Base-by-base conservation (phyloP, 345 rosid species). In the Linum lewisii region DNA sequence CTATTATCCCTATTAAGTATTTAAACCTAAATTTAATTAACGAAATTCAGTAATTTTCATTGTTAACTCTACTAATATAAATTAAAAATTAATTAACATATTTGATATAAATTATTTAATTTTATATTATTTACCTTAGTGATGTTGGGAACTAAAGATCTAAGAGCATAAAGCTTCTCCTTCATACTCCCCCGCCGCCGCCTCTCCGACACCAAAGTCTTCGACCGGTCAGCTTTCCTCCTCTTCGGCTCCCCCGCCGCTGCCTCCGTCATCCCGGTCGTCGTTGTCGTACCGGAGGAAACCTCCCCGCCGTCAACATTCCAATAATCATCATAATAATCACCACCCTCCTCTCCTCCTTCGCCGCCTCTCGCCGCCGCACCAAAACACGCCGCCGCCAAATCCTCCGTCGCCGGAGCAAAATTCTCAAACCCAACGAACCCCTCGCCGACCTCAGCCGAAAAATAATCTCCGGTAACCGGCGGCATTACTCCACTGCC, bases 91-190 rank as follows among this genome's bases (percentile, higher is more conserved):
- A 29, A 29, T 29, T 29, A 29, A 29, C 7, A 29, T 29, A 29
- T 29, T 29, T 29, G 7, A 29, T 29, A 29, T 29, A 29, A 29
- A n/a, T n/a, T 29, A 1, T 51, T 18, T 8, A n/a, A 22, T 7
- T 9, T 51, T 22, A 51, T 19, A 51, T n/a, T 19, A 29, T 29
- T 3, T 78, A 85, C 96, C 95, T 91, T 88, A 16, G 96, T 86
- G 59, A 91, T 88, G 79, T 86, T 84, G 6, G 98, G 98, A 67
- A 91, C 98, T 61, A 91, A 69, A 6, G 98, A 77, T 54, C 98
- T 82, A 76, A 91, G 72, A 2, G 83, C 82, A 47, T 86, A 85
- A 57, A 91, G 98, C 80, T 81, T 88, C 67, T 86, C 96, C 79
- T 88, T 91, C 96, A 84, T 91, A 60, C 83, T 72, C 5, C 88